Evolutionary conservation across 1,139 yeast species (phyloP), one percentile per base, ranked within the genome.

Genomic region (Suhomyces choctaworum): DNA sequence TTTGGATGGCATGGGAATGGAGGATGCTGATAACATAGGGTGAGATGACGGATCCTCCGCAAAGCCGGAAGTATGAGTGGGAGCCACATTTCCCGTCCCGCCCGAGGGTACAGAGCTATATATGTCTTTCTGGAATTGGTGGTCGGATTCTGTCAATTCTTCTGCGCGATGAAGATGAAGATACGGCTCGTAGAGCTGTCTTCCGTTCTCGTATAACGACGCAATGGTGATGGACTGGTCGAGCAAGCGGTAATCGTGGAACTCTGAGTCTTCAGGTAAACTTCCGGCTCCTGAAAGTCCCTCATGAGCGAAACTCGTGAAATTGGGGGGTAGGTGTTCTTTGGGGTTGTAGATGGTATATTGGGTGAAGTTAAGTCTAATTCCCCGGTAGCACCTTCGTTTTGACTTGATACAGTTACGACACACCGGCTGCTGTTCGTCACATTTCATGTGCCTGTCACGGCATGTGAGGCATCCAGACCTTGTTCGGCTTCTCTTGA

Each of bases 401-500:
- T 63, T 62, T 8, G 71, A 64, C 40, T 63, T 67, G 32, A 67
- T 55, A 45, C 76, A 70, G 47, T 70, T 70, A 29, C 62, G 62
- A 47, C 76, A 70, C 17, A 69, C 70, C 1, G 76, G 76, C 32
- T 58, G 62, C 41, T 64, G 70, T 48, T 70, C 76, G 44, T 70
- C 76, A 50, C 76, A 70, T 49, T 70, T 70, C 65, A 70, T 67
- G 47, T 70, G 76, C 34, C 76, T 55, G 42, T 70, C 76, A 29
- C 76, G 62, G 49, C 76, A 70, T 9, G 76, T 70, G 34, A 68
- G 55, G 47, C 76, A 70, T 8, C 76, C 76, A 7, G 73, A 67
- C 36, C 76, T 56, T 8, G 75, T 67, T 48, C 51, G 32, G 36
- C 62, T 59, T 40, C 63, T 47, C 34, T 62, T 63, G 22, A 55